These are phyloP conservation scores for Volvox carteri DNA, from an alignment of 163 green algal species.

Conservation along the genomic window DNA sequence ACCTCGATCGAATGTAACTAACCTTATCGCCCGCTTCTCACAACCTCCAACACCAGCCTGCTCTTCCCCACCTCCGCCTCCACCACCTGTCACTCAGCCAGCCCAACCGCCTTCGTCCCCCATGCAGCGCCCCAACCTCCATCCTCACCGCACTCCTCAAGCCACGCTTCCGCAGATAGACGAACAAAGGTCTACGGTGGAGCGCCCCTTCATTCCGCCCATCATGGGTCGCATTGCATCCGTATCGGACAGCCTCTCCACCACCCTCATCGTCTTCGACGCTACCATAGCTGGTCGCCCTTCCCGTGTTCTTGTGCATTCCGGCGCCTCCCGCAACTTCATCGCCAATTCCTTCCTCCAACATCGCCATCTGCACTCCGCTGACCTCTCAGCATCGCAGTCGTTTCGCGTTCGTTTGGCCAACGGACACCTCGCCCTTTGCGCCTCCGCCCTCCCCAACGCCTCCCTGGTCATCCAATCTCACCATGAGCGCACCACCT, in stretches of 20 bases:
- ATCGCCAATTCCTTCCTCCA: slow-evolving; percentile 10
- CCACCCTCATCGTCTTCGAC: slow-evolving; percentile 17
- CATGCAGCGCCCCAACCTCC: background rate
- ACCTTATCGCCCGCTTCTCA: too few species aligned
- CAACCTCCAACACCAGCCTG: background rate
- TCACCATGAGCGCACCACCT: background rate
- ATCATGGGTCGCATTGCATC: background rate
- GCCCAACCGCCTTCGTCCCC: background rate
- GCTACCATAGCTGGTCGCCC: background rate
- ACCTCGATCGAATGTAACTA: too few species aligned
- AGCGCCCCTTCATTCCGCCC: background rate
- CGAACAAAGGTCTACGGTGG: too few species aligned
- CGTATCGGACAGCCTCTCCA: background rate
- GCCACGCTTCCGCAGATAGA: background rate
- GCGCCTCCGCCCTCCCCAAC: slow-evolving; percentile 36
- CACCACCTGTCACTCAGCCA: background rate
- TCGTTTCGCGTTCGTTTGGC: too few species aligned
- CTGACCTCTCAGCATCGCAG: background rate
- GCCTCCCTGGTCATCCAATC: background rate
- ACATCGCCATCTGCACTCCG: background rate
- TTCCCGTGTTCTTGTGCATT: slow-evolving; percentile 1
- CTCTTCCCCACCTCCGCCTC: too few species aligned
- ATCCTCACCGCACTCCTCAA: background rate
- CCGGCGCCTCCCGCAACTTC: slow-evolving; percentile 35
- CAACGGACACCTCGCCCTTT: slow-evolving; percentile 14